Conservation (phyloP, 2,329 filamentous ascomycete species). For the Botrytis squamosa region DNA sequence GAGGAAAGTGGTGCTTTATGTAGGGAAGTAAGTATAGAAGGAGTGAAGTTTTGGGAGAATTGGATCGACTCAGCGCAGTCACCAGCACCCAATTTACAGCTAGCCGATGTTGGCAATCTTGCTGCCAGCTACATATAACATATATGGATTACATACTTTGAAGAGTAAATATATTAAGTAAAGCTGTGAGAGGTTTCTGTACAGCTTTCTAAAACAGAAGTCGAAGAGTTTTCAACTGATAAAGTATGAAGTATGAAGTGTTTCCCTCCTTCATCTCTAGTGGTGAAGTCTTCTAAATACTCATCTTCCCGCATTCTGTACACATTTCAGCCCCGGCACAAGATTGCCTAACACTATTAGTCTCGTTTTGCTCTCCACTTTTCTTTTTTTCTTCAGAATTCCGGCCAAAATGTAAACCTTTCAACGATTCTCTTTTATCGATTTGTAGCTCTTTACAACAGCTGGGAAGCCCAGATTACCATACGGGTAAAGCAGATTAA, state of each 20-base stretch:
- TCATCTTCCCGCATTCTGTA: not conserved
- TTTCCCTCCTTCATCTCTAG: not conserved
- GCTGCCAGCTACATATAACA: constrained; percentile 13
- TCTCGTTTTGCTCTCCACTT: too few species aligned
- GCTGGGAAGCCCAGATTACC: not conserved
- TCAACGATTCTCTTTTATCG: not conserved
- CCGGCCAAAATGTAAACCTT: not conserved
- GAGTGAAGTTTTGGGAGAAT: constrained; percentile 92
- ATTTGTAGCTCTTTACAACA: not conserved
- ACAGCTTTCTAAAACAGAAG: not conserved
- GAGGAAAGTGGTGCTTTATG: constrained; percentile 87
- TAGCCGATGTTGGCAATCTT: constrained; percentile 19
- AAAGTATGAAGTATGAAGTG: not conserved
- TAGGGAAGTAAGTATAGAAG: constrained; percentile 88
- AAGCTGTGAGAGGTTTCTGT: not conserved
- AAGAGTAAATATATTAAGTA: not conserved
- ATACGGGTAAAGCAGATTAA: not conserved
- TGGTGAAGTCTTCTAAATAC: not conserved
- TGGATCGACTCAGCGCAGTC: constrained; percentile 31
- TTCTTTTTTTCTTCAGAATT: not conserved
- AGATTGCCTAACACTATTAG: too few species aligned
- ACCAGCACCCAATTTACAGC: constrained; percentile 17
- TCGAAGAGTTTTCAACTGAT: not conserved
- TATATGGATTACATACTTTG: not conserved
- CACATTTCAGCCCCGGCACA: too few species aligned